Percentiles rank a stretch among this genome's conserved stretches.
phyloP scores from a whole-genome alignment of 768 basidiomycete genomes.

The Leucosporidium creatinivorum region DNA sequence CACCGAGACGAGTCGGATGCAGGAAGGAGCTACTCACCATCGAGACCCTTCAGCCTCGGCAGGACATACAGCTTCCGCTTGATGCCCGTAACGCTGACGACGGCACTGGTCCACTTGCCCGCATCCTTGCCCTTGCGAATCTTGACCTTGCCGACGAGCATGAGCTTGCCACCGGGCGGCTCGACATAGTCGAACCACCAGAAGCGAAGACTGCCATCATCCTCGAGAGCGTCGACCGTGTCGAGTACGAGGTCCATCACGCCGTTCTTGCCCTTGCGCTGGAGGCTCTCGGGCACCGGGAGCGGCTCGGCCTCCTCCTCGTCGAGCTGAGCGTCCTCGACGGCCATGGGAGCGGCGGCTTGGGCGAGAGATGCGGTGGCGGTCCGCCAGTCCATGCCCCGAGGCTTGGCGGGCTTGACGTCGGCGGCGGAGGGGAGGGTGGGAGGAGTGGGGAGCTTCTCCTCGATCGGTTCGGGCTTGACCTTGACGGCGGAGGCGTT shows the following conservation, averaged over 20 bases:
- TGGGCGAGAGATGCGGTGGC: constrained; percentile 28
- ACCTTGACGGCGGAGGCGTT: constrained; percentile 31
- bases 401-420: constrained; percentile 25
- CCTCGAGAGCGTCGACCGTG: constrained; percentile 55
- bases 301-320: constrained; percentile 56
- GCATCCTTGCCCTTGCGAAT: constrained; percentile 51
- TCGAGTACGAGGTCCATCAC: constrained; percentile 8
- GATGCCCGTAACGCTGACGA: constrained; percentile 73
- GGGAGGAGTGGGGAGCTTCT: neutral
- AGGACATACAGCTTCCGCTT: constrained; percentile 86
- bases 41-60: constrained; percentile 51
- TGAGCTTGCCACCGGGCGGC: constrained; percentile 62
- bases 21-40: constrained; percentile 13
- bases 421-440: constrained; percentile 1
- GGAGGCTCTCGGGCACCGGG: constrained; percentile 48
- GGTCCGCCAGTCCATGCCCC: constrained; percentile 36
- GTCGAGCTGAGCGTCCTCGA: constrained; percentile 46
- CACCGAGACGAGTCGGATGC: constrained; percentile 36
- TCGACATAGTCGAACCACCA: constrained; percentile 95
- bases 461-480: constrained; percentile 18
- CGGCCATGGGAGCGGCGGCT: neutral
- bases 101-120: constrained; percentile 66
- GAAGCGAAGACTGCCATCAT: constrained; percentile 77
- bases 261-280: constrained; percentile 24
- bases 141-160: constrained; percentile 84